A percentile compares a stretch with the other conserved stretches of the same genome.
phyloP scores from a whole-genome alignment of 1,284 basidiomycete species.

The Somion occarium region DNA sequence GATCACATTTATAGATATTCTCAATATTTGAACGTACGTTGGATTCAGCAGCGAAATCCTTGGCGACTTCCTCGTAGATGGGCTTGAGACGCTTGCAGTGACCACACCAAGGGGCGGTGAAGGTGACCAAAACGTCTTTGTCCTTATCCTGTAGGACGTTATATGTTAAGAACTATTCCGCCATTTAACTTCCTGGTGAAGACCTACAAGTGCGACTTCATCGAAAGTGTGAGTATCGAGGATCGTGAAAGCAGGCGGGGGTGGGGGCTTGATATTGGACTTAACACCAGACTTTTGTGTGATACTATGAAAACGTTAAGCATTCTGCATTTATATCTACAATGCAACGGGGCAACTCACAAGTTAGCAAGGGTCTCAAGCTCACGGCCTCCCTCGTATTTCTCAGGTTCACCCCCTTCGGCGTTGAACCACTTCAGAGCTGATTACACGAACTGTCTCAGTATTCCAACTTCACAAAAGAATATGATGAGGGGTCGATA shows the following conservation, averaged over 20 bases:
- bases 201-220: constrained; percentile 61
- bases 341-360: constrained; percentile 38
- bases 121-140: constrained; percentile 88
- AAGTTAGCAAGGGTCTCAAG: constrained; percentile 74
- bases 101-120: constrained; percentile 88
- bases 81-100: constrained; percentile 90
- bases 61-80: constrained; percentile 81
- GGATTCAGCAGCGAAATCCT: constrained; percentile 72
- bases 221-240: constrained; percentile 75
- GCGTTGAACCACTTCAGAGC: constrained; percentile 90
- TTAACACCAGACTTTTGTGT: constrained; percentile 75
- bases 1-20: background rate
- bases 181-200: background rate
- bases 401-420: constrained; percentile 56
- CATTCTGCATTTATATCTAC: background rate
- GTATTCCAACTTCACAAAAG: background rate
- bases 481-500: constrained; percentile 12
- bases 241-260: constrained; percentile 68
- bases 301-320: constrained; percentile 46
- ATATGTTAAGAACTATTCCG: constrained; percentile 8
- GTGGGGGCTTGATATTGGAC: constrained; percentile 81
- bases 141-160: constrained; percentile 47
- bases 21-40: constrained; percentile 46
- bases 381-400: constrained; percentile 80
- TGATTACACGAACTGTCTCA: constrained; percentile 24